Base-by-base conservation (phyloP, 495 filamentous ascomycete species). In the Beverwykella pulmonaria region DNA sequence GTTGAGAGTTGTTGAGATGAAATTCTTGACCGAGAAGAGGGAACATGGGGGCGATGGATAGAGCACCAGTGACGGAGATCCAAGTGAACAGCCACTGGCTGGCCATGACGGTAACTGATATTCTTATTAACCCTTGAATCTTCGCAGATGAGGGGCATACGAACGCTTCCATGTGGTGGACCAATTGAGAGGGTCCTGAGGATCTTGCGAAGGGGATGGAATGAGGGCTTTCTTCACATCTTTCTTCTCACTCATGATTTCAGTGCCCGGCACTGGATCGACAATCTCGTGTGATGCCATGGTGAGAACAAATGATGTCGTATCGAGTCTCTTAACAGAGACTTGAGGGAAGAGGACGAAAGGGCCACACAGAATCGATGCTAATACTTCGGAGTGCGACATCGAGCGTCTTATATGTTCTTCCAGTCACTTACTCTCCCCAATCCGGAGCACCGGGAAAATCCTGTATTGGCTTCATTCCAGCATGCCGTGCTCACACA, bases 151-250 rank as follows among this genome's bases (percentile, higher is more conserved):
- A 63, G 85, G 81, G 85, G 81, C 36, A 86, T 71, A 82, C 78
- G 9, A 14, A 65, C 59, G 76, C 82, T 73, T 88, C 87, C 73
- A 85, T 84, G 74, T 78, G 80, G 25, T 72, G 73, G 83, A 77
- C 86, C 85, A 88, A 77, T 83, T 82, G 29, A 87, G 77, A n/a
- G 86, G 86, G 71, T 88, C 85, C 59, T 88, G 87, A 0, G 85
- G 86, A 64, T 87, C 84, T 47, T 83, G 81, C 0, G 84, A 81
- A 10, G 86, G 85, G 0, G 85, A 83, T 1, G 85, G 86, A 63
- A 84, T 87, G 23, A 88, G 72, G 1, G 85, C 85, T 63, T 87
- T 83, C 59, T 84, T 78, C 52, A 83, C 53, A 32, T 47, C 50
- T n/a, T 58, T 54, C 36, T 67, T 50, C 81, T 84, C 55, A 80